Base-by-base conservation (phyloP, 1,139 yeast genomes). In the Sugiyamaella novakii region DNA sequence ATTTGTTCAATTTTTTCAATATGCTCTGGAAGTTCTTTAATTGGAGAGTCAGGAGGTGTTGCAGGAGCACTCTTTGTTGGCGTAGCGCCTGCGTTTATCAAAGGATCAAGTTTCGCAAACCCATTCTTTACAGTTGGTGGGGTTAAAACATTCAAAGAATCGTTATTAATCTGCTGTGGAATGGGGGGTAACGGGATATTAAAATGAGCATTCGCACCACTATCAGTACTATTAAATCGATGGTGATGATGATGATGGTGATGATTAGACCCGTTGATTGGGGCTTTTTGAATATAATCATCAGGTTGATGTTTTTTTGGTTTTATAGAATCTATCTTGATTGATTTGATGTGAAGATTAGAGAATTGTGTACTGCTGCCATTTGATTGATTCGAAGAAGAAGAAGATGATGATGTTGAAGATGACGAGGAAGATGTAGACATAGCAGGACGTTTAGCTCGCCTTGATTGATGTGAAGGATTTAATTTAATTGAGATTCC, bases 11-110 rank as follows among this genome's bases (percentile, higher is more conserved):
- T 21, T 12, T 8, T 5, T 34, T 34, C 17, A 3, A 34, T 24
- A 21, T 34, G 17, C 5, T 22, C 18, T 19, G 21, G 14, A 3
- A 24, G 27, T 8, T 42, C 46, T 27, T 25, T 33, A n/a, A n/a
- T 15, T n/a, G 46, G 46, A 10, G 46, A 42, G 7, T 33, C 22
- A 3, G 46, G 46, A 10, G 46, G 46, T 3, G 46, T 42, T 12
- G 46, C 46, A 19, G 46, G 46, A 11, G 43, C 24, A 27, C 46
- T 42, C 33, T 33, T 35, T 3, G 39, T 14, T 12, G 46, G 34
- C 2, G 44, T 19, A 10, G 35, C n/a, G n/a, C 21, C 17, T 3
- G 38, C 8, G 10, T 18, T 12, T 4, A 34, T 22, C 25, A 34
- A 21, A 5, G 46, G 46, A n/a, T 27, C 34, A 6, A 22, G 21